Evolutionary conservation across 2,329 filamentous ascomycete genomes (phyloP).

Genomic region (Thelonectria blattea): DNA sequence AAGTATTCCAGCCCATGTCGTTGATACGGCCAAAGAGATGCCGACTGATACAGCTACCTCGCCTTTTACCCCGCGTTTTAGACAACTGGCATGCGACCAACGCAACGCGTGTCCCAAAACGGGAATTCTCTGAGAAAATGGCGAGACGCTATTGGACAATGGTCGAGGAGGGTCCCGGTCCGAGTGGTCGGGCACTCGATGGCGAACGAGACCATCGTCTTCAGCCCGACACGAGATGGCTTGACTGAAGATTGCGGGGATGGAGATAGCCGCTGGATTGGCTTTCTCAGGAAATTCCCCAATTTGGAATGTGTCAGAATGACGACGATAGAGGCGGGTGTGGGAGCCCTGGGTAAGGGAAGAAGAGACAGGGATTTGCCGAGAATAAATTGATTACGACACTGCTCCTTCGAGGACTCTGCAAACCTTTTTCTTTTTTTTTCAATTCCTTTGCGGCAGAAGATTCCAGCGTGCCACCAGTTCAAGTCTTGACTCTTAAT

Average conservation of each 20-base stretch:
- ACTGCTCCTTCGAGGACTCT: neutral
- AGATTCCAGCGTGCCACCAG: no score
- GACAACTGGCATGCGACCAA: no score
- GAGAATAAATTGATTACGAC: slow-evolving; percentile 2
- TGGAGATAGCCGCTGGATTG: neutral
- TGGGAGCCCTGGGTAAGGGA: neutral
- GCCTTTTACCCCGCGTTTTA: neutral
- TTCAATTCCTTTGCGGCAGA: neutral
- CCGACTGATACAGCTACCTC: neutral
- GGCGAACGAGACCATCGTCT: neutral
- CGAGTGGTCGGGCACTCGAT: neutral
- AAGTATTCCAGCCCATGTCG: neutral
- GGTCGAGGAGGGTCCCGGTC: neutral
- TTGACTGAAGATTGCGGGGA: neutral
- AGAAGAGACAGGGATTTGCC: neutral
- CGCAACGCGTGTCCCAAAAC: neutral
- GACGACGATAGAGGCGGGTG: neutral
- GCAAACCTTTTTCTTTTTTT: neutral
- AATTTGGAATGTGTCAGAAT: neutral
- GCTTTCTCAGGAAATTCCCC: slow-evolving; percentile 15
- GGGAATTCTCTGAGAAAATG: slow-evolving; percentile 15
- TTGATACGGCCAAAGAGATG: neutral
- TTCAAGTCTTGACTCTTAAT: neutral
- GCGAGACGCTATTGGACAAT: neutral
- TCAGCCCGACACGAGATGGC: neutral